A percentile compares a stretch with the other conserved stretches of the same genome.
Conservation (phyloP, 1,139 yeast species). For the Geotrichum bryndzae region DNA sequence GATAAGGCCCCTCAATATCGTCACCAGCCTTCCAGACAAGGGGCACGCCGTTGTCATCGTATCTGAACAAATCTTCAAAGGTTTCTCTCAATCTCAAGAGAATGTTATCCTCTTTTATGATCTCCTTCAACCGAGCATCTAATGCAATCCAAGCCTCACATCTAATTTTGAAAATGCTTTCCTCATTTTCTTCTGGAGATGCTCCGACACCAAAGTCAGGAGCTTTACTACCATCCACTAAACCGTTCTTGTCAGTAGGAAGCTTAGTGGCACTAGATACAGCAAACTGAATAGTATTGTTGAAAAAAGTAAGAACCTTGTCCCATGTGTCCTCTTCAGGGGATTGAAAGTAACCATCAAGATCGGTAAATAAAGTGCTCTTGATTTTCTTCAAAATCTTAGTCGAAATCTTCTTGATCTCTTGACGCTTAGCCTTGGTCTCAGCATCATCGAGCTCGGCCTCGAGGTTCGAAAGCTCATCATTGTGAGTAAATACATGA, state of each 20-base stretch:
- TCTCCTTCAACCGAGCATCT: conserved; percentile 53
- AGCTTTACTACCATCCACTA: conserved; percentile 16
- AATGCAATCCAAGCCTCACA: conserved; percentile 62
- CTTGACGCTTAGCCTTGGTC: conserved; percentile 30
- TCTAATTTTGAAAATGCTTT: conserved; percentile 43
- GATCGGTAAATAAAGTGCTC: conserved; percentile 27
- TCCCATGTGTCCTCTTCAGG: conserved; percentile 62
- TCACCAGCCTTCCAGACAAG: conserved; percentile 67
- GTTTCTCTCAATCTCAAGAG: conserved; percentile 39
- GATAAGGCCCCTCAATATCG: conserved; percentile 65
- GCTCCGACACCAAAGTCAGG: conserved; percentile 66
- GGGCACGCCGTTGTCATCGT: conserved; percentile 79
- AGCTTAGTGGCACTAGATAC: conserved; percentile 27
- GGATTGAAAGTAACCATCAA: conserved; percentile 32
- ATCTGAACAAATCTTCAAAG: conserved; percentile 79
- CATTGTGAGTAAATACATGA: conserved; percentile 24
- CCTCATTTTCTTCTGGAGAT: conserved; percentile 39
- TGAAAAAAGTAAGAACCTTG: conserved; percentile 46
- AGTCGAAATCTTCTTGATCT: conserved; percentile 33
- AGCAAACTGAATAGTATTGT: conserved; percentile 35
- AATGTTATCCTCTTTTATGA: conserved; percentile 35
- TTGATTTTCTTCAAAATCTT: conserved; percentile 27
- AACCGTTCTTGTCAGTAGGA: conserved; percentile 4
- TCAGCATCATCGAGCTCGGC: conserved; percentile 32
- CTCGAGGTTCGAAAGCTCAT: conserved; percentile 23